phyloP scores from a whole-genome alignment of 257 asterid species.

The Solanum sparsipilum region DNA sequence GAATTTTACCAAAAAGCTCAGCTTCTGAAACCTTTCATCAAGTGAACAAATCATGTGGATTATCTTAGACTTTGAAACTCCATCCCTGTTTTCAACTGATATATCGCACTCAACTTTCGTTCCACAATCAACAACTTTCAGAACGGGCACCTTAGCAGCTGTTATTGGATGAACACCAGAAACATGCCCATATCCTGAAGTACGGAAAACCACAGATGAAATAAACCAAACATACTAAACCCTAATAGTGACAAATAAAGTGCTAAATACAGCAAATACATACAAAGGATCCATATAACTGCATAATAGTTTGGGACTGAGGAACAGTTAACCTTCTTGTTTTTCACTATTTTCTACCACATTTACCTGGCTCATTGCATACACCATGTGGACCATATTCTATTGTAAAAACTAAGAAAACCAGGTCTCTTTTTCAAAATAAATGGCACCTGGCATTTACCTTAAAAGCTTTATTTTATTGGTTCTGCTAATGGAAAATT shows the following conservation, averaged over 20 bases:
- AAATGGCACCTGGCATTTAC: not conserved
- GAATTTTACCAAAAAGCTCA: constrained; percentile 79
- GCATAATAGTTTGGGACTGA: not conserved
- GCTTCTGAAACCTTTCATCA: constrained; percentile 83
- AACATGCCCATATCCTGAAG: constrained; percentile 76
- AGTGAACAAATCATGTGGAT: constrained; percentile 64
- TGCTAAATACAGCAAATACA: not conserved
- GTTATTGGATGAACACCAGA: constrained; percentile 72
- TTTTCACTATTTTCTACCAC: not conserved
- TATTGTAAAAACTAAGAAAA: not conserved
- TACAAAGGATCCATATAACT: not conserved
- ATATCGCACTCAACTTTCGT: constrained; percentile 94
- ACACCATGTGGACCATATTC: not conserved
- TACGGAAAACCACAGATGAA: constrained; percentile 12
- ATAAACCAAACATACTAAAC: not conserved
- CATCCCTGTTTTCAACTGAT: constrained; percentile 94
- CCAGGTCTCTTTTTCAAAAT: not conserved
- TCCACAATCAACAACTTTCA: constrained; percentile 89
- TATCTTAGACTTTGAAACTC: constrained; percentile 70
- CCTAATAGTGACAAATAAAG: not conserved
- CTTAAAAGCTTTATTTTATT: not conserved
- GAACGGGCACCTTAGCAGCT: constrained; percentile 83
- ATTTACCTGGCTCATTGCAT: not conserved
- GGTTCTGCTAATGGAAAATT: not conserved
- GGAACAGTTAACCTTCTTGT: not conserved